phyloP scores from a whole-genome alignment of 306 rosid species.

The Mimosa bimucronata region DNA sequence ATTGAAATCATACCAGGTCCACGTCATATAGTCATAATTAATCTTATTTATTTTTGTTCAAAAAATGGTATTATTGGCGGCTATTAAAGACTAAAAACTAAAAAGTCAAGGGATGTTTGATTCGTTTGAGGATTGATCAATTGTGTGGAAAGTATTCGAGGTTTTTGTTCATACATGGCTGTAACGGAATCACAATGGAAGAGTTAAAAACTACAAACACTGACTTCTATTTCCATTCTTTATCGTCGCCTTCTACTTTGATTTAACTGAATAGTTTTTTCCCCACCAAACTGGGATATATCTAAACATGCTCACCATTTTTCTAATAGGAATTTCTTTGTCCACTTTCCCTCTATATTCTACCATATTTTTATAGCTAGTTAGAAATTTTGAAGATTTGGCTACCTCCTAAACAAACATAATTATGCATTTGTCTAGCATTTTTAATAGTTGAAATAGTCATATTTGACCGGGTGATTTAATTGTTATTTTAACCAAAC shows the following conservation, averaged over 20 bases:
- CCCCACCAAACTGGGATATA: not conserved
- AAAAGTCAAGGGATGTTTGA: not conserved
- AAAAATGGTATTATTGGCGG: not conserved
- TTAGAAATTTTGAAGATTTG: too few species aligned
- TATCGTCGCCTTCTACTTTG: too few species aligned
- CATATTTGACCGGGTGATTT: not conserved
- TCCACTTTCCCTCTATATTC: too few species aligned
- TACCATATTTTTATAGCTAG: too few species aligned
- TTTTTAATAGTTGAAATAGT: too few species aligned
- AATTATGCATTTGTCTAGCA: not conserved
- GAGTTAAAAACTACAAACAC: not conserved
- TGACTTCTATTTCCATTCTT: not conserved
- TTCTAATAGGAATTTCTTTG: too few species aligned
- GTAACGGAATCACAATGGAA: not conserved
- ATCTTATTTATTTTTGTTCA: too few species aligned
- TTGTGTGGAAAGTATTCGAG: slow-evolving; percentile 34
- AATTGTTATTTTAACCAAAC: not conserved
- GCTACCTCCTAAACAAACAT: not conserved
- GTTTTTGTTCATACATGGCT: not conserved
- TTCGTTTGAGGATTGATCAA: not conserved
- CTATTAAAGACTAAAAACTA: too few species aligned
- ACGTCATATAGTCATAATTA: not conserved
- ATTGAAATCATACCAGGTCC: not conserved
- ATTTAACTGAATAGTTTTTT: not conserved
- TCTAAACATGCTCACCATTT: not conserved